These are phyloP conservation scores for Pleoardoris graminearum DNA, from an alignment of 2,329 filamentous ascomycete genomes.

Conservation along the genomic window DNA sequence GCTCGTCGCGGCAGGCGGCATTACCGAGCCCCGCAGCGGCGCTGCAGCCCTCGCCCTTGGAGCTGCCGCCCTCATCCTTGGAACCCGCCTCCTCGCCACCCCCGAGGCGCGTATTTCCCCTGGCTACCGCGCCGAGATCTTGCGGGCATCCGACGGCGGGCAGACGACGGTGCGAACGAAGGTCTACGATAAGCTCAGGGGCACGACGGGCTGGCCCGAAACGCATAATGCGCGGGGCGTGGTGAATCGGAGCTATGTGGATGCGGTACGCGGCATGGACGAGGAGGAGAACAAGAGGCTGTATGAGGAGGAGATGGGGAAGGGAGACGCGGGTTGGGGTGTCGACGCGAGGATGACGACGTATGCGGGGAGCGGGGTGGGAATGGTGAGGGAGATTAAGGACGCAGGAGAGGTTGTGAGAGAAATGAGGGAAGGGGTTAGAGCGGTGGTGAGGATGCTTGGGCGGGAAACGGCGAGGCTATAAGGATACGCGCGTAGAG, in stretches of 20 bases:
- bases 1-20: conserved; percentile 63
- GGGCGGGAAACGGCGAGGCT: too few relatives aligned
- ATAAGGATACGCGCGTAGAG: too few relatives aligned
- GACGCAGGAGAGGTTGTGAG: conserved; percentile 57
- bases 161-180: conserved; percentile 55
- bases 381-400: conserved; percentile 57
- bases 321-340: conserved; percentile 58
- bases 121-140: conserved; percentile 54
- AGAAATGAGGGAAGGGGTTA: conserved; percentile 50
- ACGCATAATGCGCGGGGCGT: conserved; percentile 62
- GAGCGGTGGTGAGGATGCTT: conserved; percentile 37
- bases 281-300: conserved; percentile 51
- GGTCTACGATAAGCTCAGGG: conserved; percentile 58
- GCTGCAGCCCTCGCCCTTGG: conserved; percentile 61
- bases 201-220: conserved; percentile 62
- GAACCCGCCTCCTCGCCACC: conserved; percentile 64
- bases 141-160: conserved; percentile 55
- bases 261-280: conserved; percentile 46
- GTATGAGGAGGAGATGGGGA: conserved; percentile 54
- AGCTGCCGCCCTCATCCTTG: conserved; percentile 59
- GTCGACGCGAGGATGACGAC: conserved; percentile 58
- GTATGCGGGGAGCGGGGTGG: conserved; percentile 66
- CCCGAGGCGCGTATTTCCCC: conserved; percentile 52
- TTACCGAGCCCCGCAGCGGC: conserved; percentile 59
- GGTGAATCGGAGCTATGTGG: conserved; percentile 57